These are phyloP conservation scores for Pythium guiyangense DNA, from an alignment of 352 stramenopile species.

Conservation along the genomic window DNA sequence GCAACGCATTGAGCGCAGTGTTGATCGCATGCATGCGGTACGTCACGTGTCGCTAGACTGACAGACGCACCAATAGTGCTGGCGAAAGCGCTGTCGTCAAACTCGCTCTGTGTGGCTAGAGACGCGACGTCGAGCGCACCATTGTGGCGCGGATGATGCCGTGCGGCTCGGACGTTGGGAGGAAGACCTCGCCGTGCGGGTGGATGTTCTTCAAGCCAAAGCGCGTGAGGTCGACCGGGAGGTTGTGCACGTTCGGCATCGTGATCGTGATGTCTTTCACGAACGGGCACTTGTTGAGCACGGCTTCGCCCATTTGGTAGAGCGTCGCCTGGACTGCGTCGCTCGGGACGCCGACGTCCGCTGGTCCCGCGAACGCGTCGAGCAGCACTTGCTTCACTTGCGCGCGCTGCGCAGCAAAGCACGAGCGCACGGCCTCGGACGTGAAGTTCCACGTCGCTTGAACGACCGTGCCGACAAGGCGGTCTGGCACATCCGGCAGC, in stretches of 20 bases:
- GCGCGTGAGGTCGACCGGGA: slow-evolving; percentile 78
- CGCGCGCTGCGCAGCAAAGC: slow-evolving; percentile 38
- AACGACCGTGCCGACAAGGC: slow-evolving; percentile 72
- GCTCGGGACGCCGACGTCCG: slow-evolving; percentile 69
- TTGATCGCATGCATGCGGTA: not conserved
- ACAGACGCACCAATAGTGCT: not conserved
- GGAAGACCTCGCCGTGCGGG: slow-evolving; percentile 85
- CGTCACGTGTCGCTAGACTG: not conserved
- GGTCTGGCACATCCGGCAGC: slow-evolving; percentile 68
- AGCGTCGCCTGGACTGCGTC: slow-evolving; percentile 81
- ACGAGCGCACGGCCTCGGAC: slow-evolving; percentile 23
- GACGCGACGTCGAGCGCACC: slow-evolving; percentile 47
- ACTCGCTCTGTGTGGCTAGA: slow-evolving; percentile 18
- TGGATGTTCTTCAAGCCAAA: slow-evolving; percentile 86
- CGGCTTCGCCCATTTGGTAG: slow-evolving; percentile 84
- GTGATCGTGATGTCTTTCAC: slow-evolving; percentile 73
- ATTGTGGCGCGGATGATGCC: slow-evolving; percentile 86
- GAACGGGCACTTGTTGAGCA: slow-evolving; percentile 56
- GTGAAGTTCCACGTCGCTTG: slow-evolving; percentile 77
- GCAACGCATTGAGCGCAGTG: not conserved
- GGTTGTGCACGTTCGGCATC: slow-evolving; percentile 90
- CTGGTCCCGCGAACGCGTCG: slow-evolving; percentile 71
- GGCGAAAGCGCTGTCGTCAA: not conserved
- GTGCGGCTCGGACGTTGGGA: slow-evolving; percentile 82
- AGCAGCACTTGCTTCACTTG: slow-evolving; percentile 68